Conservation (phyloP, 352 stramenopile species). For the Globisporangium cystogenes region DNA sequence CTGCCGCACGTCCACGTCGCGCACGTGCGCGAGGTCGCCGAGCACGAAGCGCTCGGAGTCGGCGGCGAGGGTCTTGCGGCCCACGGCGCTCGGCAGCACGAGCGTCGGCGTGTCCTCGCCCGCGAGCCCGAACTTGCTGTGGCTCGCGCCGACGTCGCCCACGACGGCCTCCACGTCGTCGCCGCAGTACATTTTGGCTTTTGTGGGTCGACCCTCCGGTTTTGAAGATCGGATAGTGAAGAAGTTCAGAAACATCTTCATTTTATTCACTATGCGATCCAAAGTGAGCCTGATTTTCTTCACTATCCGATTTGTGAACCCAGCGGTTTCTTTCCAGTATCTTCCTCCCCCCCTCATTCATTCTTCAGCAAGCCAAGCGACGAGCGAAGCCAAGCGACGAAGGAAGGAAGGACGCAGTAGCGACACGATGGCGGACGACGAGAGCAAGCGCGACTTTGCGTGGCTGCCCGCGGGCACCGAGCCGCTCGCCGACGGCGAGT, state of each 20-base stretch:
- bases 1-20: conserved; percentile 51
- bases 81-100: conserved; percentile 76
- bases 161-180: conserved; percentile 96
- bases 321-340: too few relatives aligned
- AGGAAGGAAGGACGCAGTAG: conserved; percentile 5
- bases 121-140: conserved; percentile 93
- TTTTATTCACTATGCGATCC: too few relatives aligned
- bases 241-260: too few relatives aligned
- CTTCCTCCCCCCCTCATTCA: too few relatives aligned
- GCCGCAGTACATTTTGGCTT: conserved; percentile 92
- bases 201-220: too few relatives aligned
- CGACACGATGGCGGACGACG: conserved; percentile 30
- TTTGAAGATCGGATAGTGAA: too few relatives aligned
- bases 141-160: conserved; percentile 89
- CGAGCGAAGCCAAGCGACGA: too few relatives aligned
- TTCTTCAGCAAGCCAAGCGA: too few relatives aligned
- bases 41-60: conserved; percentile 36
- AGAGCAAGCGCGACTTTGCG: conserved; percentile 83
- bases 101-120: conserved; percentile 93
- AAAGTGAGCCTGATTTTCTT: too few relatives aligned
- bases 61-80: too few relatives aligned
- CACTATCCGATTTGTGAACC: too few relatives aligned
- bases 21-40: conserved; percentile 49
- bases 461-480: conserved; percentile 95
- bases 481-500: conserved; percentile 98